Base-by-base conservation (phyloP, 345 rosid genomes). In the Sisymbrium altissimum region DNA sequence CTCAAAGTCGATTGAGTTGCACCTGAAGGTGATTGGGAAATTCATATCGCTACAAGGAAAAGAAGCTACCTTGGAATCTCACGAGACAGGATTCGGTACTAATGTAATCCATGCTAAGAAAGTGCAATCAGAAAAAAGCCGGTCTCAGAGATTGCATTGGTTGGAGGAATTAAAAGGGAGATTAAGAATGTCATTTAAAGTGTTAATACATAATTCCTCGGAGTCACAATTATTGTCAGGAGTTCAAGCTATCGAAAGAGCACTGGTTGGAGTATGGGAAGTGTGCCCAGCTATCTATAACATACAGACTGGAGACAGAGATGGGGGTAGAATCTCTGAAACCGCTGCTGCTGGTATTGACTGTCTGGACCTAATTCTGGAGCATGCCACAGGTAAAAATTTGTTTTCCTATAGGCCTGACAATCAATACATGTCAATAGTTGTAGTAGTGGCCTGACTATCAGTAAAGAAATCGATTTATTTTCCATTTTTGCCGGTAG, bases 361-460 rank as follows among this genome's bases (percentile, higher is more conserved):
- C 73, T 95, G 87, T 86, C 86, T 95, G 77, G 97, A 90, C 80
- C 83, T 95, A n/a, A 72, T 92, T 82, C 85, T 92, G 66, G 96
- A 92, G 79, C 81, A 85, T 81, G 90, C 78, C 71, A 80, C 96
- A 85, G 96, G 97, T 95, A 80, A 73, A 62, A 53, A 6, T 1
- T 45, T 67, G 21, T 74, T 66, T 36, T 48, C 25, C 9, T 4
- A 56, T 55, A 66, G 45, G n/a, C n/a, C n/a, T n/a, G n/a, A n/a
- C n/a, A n/a, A n/a, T n/a, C n/a, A n/a, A n/a, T n/a, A n/a, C n/a
- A n/a, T 73, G 58, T 35, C 9, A 46, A 45, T 27, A 23, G 49
- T 45, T n/a, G n/a, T 64, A 23, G 39, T 32, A 64, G 17, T 38
- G 21, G 46, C 29, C 29, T 73, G 49, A 35, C 23, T 55, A 33